These are phyloP conservation scores for Wickerhamomyces mucosus DNA, from an alignment of 805 yeast genomes.

Conservation along the genomic window DNA sequence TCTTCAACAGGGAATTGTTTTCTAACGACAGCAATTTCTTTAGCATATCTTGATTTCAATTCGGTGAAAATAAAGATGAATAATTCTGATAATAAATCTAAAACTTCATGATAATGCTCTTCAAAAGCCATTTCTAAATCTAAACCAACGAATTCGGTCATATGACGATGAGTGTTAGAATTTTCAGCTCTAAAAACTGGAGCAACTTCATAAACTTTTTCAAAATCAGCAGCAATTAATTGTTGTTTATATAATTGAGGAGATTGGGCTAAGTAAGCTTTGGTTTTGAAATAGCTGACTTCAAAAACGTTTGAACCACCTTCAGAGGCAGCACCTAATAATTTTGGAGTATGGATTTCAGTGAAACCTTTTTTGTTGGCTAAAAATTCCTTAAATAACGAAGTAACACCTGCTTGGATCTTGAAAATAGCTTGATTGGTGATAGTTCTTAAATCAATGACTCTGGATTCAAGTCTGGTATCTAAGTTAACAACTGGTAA, in stretches of 20 bases:
- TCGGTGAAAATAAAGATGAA: constrained; percentile 84
- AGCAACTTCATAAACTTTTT: constrained; percentile 90
- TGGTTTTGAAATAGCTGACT: constrained; percentile 83
- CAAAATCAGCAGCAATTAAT: constrained; percentile 96
- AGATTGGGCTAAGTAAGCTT: constrained; percentile 93
- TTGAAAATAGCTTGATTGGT: constrained; percentile 97
- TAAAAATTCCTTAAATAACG: constrained; percentile 84
- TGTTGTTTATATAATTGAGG: constrained; percentile 98
- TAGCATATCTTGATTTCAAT: constrained; percentile 67
- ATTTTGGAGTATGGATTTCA: constrained; percentile 94
- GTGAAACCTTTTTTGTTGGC: constrained; percentile 48
- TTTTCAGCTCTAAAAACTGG: constrained; percentile 99
- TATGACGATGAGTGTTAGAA: constrained; percentile 97
- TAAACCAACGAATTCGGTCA: constrained; percentile 97
- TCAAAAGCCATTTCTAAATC: constrained; percentile 98
- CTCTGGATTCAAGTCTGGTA: constrained; percentile 91
- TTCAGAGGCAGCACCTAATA: constrained; percentile 92
- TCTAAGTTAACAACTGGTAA: constrained; percentile 93
- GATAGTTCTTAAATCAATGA: constrained; percentile 91
- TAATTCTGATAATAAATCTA: constrained; percentile 53
- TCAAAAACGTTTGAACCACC: constrained; percentile 98
- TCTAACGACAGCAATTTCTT: constrained; percentile 84
- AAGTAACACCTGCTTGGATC: constrained; percentile 83
- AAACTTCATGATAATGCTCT: constrained; percentile 93
- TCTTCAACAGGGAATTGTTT: constrained; percentile 97